Base-by-base conservation (phyloP, 805 yeast species). In the Debaryomyces maramus region DNA sequence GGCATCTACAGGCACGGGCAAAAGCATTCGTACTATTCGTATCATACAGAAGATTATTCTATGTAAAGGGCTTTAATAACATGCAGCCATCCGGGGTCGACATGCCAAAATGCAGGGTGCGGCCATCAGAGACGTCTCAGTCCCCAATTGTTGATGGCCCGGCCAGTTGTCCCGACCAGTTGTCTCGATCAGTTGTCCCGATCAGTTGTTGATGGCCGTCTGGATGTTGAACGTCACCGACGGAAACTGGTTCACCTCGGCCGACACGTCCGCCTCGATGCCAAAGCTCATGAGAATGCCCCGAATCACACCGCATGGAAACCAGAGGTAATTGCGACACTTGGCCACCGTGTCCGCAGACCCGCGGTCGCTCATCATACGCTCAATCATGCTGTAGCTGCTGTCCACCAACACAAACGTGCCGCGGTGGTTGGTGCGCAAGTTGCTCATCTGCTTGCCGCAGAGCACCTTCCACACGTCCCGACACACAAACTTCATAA, bases 401-500 rank as follows among this genome's bases (percentile, higher is more conserved):
- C 75, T 78, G 57, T 88, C 96, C 7, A 87, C 78, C 32, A 88
- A 69, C 18, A 88, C 91, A 60, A 80, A 87, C 0, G 90, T 85
- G 5, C 93, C 86, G 27, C 95, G 67, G 59, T 93, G 97, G 57
- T 93, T 93, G 1, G 99, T 93, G 45, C 95, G 77, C 43, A 93
- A 71, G 50, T 88, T 89, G 58, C 90, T 97, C 71, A 93, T 87
- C 58, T 86, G 97, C 61, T 89, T 91, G 27, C 81, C 79, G 63
- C 80, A 88, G 20, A 91, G 57, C 38, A 75, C 65, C 51, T 78
- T 81, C 98, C 98, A 93, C 20, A 90, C 84, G 50, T 90, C 97
- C 33, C 95, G 76, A 58, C 98, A 90, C 4, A 93, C 78, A 58
- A 88, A 89, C 63, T 91, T 91, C 88, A 93, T 87, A 28, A 91